Percentiles rank a stretch among this genome's conserved stretches.
Conservation (phyloP, 495 filamentous ascomycete genomes). For the Penicillium samsonianum region DNA sequence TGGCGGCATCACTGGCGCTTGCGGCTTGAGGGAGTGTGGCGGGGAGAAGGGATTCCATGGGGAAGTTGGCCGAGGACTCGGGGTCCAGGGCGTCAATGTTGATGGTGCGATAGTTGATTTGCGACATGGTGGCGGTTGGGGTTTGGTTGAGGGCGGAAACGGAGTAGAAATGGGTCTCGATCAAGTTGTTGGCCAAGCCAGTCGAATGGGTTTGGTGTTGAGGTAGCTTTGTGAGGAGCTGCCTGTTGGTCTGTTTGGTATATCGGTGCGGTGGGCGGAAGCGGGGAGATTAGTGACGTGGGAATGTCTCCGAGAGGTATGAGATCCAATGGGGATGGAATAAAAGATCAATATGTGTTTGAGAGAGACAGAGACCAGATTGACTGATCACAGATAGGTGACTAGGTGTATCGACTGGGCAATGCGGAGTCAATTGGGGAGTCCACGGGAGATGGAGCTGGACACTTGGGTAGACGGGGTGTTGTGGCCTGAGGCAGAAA, state of each 20-base stretch:
- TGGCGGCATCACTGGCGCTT: constrained; percentile 70
- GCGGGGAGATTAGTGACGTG: constrained; percentile 26
- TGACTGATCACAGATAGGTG: constrained; percentile 2
- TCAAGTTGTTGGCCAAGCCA: background rate
- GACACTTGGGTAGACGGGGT: constrained; percentile 18
- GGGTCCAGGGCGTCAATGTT: constrained; percentile 88
- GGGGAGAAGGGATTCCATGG: constrained; percentile 74
- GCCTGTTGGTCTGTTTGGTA: constrained; percentile 17
- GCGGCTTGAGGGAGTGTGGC: constrained; percentile 60
- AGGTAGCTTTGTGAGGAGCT: constrained; percentile 2
- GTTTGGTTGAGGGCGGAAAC: constrained; percentile 5
- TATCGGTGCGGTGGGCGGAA: constrained; percentile 21
- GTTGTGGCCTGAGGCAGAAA: constrained; percentile 30
- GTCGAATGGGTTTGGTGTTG: background rate
- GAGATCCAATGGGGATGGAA: constrained; percentile 2
- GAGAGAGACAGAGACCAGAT: background rate
- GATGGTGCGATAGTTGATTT: constrained; percentile 84
- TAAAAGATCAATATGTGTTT: too few species aligned
- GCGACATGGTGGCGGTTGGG: constrained; percentile 49
- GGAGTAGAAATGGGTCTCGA: background rate
- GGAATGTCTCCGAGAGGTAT: constrained; percentile 6
- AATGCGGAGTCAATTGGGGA: constrained; percentile 11
- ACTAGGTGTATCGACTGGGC: background rate
- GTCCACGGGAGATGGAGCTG: constrained; percentile 20
- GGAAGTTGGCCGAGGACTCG: constrained; percentile 86